Evolutionary conservation across 2,329 filamentous ascomycete genomes (phyloP).

Genomic region (Ceratocystis alfenasii): DNA sequence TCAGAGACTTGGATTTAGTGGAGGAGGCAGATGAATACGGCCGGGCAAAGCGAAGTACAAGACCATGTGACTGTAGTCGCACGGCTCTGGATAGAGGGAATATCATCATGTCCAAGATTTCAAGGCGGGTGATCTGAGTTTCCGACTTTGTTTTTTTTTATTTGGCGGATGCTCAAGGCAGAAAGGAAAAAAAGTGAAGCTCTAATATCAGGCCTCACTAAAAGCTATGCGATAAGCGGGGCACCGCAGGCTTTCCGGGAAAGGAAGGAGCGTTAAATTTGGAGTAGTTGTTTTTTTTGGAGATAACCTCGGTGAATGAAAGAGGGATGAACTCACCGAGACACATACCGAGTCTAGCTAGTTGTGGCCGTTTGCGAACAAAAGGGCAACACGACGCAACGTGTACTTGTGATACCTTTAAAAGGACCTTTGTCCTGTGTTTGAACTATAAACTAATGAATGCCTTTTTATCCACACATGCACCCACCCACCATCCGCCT

Average conservation of each 20-base stretch:
- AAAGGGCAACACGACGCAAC: background rate
- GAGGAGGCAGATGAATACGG: constrained; percentile 35
- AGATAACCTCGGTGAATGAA: background rate
- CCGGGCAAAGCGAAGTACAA: constrained; percentile 22
- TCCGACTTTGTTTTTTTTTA: background rate
- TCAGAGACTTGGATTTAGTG: constrained; percentile 35
- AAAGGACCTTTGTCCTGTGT: too few species aligned
- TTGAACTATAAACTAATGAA: too few species aligned
- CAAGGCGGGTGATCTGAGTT: background rate
- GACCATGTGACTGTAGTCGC: background rate
- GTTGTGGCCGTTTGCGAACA: background rate
- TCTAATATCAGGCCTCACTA: background rate
- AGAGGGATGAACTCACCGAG: background rate
- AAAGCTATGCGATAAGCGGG: constrained; percentile 3
- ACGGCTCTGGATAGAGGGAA: background rate
- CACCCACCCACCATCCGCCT: background rate
- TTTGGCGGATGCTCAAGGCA: background rate
- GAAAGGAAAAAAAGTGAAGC: background rate
- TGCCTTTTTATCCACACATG: background rate
- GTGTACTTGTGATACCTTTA: too few species aligned
- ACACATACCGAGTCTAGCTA: background rate
- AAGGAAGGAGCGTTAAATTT: background rate
- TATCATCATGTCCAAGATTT: background rate
- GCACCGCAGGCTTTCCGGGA: background rate
- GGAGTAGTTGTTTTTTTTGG: background rate